These are phyloP conservation scores for Ulvella scutata DNA, from an alignment of 139 green algal species.

Conservation along the genomic window DNA sequence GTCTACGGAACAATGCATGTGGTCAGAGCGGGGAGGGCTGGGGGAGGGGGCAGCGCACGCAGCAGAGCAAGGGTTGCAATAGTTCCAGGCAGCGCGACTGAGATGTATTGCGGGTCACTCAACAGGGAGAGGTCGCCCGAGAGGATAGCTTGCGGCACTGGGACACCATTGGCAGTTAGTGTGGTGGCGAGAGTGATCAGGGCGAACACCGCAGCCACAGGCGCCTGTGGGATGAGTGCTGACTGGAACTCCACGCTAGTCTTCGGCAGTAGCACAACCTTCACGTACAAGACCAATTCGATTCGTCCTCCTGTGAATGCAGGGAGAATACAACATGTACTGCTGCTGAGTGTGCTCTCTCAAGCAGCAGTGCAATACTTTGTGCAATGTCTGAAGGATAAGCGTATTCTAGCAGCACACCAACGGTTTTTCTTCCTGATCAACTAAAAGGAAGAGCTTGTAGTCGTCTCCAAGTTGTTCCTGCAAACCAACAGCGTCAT, in stretches of 20 bases:
- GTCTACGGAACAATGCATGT: background rate
- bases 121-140: slow-evolving; percentile 4
- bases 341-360: no score
- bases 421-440: slow-evolving; percentile 51
- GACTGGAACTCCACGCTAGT: background rate
- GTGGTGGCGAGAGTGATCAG: slow-evolving; percentile 32
- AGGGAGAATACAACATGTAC: no score
- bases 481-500: slow-evolving; percentile 2
- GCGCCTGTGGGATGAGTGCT: slow-evolving; percentile 10
- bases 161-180: slow-evolving; percentile 35
- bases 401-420: slow-evolving; percentile 9
- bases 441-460: slow-evolving; percentile 49
- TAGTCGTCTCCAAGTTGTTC: slow-evolving; percentile 39
- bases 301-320: no score
- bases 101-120: slow-evolving; percentile 7
- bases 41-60: background rate
- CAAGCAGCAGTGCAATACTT: no score
- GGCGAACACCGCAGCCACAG: slow-evolving; percentile 39
- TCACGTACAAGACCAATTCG: background rate
- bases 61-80: background rate
- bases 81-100: slow-evolving; percentile 31
- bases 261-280: background rate
- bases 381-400: no score
- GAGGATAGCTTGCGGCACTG: slow-evolving; percentile 29
- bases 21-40: background rate